phyloP scores from a whole-genome alignment of 129 eudicot genomes.

The Ambrosia trifida region DNA sequence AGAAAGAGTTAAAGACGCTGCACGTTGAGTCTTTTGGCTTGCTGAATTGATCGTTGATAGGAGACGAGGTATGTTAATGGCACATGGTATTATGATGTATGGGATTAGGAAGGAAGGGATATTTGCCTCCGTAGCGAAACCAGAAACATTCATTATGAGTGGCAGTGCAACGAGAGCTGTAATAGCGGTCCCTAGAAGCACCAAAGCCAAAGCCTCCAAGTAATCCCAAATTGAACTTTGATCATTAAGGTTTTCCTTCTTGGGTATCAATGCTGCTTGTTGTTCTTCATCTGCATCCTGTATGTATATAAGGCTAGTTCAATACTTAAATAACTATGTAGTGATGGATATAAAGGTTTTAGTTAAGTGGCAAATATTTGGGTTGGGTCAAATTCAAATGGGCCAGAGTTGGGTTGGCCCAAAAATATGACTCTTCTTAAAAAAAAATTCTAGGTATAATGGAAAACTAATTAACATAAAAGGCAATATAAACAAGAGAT shows the following conservation, averaged over 20 bases:
- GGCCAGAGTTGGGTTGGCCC: too few relatives aligned
- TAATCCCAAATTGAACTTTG: constrained; percentile 33
- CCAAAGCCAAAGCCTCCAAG: constrained; percentile 40
- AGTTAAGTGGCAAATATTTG: too few relatives aligned
- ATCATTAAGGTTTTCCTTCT: neutral
- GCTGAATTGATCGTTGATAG: constrained; percentile 45
- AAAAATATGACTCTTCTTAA: too few relatives aligned
- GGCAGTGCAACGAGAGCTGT: constrained; percentile 47
- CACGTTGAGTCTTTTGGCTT: constrained; percentile 49
- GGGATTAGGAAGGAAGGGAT: constrained; percentile 61
- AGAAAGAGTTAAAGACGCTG: constrained; percentile 62
- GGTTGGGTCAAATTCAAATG: too few relatives aligned
- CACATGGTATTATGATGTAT: constrained; percentile 54
- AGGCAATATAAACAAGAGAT: too few relatives aligned
- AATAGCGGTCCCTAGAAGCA: constrained; percentile 46
- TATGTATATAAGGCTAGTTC: neutral
- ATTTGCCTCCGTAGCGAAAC: constrained; percentile 44
- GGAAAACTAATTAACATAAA: too few relatives aligned
- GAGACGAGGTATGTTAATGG: constrained; percentile 51
- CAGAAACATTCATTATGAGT: constrained; percentile 44
- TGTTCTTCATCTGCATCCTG: constrained; percentile 43
- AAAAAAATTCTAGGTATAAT: too few relatives aligned
- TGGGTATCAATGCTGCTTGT: constrained; percentile 42
- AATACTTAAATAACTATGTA: neutral
- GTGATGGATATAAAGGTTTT: neutral